Evolutionary conservation across 1,139 yeast genomes (phyloP).

Genomic region (Scheffersomyces titani): DNA sequence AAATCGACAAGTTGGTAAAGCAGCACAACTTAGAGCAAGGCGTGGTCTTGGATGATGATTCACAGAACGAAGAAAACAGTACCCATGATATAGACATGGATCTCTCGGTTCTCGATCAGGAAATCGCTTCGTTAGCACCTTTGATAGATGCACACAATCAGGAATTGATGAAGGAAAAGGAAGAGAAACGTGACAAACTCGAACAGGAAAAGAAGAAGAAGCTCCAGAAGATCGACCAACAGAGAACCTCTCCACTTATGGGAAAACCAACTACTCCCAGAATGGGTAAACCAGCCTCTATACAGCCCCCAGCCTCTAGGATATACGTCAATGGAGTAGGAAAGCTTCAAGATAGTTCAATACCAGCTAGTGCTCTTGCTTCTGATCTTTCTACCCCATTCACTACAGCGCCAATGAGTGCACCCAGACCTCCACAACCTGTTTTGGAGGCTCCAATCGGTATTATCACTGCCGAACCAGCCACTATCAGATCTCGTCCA

Average conservation of each 20-base stretch:
- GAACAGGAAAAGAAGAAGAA: conserved; percentile 25
- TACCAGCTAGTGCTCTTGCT: neutral
- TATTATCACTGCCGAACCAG: conserved; percentile 22
- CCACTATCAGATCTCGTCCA: conserved; percentile 17
- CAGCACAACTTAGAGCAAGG: conserved; percentile 39
- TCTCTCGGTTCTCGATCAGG: conserved; percentile 38
- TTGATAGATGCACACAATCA: conserved; percentile 38
- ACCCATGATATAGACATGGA: conserved; percentile 22
- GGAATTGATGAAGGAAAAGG: conserved; percentile 26
- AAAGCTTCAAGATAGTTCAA: neutral
- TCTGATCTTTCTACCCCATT: conserved; percentile 9
- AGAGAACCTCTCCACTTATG: conserved; percentile 35
- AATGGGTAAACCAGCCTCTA: conserved; percentile 51
- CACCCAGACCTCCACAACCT: conserved; percentile 39
- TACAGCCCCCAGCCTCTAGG: conserved; percentile 47
- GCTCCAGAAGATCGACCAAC: conserved; percentile 21
- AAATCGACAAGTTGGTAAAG: conserved; percentile 36
- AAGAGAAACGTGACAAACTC: conserved; percentile 19
- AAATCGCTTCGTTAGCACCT: conserved; percentile 43
- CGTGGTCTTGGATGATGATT: conserved; percentile 26
- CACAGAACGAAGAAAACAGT: conserved; percentile 8
- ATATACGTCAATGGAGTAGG: conserved; percentile 19
- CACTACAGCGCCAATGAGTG: conserved; percentile 7
- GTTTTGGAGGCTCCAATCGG: conserved; percentile 38
- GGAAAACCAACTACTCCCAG: conserved; percentile 41